Conservation (phyloP, 495 filamentous ascomycete genomes). For the Lophiotrema nucula region DNA sequence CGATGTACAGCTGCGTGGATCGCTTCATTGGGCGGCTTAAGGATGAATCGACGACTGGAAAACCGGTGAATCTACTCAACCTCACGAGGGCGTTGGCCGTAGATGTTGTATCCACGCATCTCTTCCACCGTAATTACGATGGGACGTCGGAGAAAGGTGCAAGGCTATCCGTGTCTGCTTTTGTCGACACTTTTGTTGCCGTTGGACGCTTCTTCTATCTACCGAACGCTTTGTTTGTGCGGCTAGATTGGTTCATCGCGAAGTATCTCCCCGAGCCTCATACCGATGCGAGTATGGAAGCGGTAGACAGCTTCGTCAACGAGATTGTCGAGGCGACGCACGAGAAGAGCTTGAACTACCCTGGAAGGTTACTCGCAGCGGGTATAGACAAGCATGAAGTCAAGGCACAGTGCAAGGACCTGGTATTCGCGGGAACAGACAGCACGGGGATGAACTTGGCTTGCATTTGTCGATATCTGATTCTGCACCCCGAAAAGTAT, state of each 20-base stretch:
- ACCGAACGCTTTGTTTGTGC: slow-evolving; percentile 41
- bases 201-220: slow-evolving; percentile 52
- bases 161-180: slow-evolving; percentile 22
- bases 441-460: slow-evolving; percentile 50
- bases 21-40: no score
- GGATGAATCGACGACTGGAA: no score
- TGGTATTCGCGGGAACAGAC: slow-evolving; percentile 47
- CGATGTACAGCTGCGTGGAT: no score
- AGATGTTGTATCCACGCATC: no score
- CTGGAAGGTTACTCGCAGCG: slow-evolving; percentile 46
- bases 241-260: slow-evolving; percentile 39
- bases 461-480: slow-evolving; percentile 45
- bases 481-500: slow-evolving; percentile 46
- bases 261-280: slow-evolving; percentile 34
- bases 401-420: slow-evolving; percentile 48
- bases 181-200: slow-evolving; percentile 47
- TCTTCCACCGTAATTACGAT: slow-evolving; percentile 11
- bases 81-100: no score
- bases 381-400: slow-evolving; percentile 46
- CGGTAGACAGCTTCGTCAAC: slow-evolving; percentile 45
- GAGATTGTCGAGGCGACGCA: slow-evolving; percentile 36
- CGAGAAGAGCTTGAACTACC: slow-evolving; percentile 45
- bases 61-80: no score
- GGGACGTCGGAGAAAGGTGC: slow-evolving; percentile 4
- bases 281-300: slow-evolving; percentile 34